phyloP scores from a whole-genome alignment of 2,329 filamentous ascomycete species.

The Aspergillus arachidicola region DNA sequence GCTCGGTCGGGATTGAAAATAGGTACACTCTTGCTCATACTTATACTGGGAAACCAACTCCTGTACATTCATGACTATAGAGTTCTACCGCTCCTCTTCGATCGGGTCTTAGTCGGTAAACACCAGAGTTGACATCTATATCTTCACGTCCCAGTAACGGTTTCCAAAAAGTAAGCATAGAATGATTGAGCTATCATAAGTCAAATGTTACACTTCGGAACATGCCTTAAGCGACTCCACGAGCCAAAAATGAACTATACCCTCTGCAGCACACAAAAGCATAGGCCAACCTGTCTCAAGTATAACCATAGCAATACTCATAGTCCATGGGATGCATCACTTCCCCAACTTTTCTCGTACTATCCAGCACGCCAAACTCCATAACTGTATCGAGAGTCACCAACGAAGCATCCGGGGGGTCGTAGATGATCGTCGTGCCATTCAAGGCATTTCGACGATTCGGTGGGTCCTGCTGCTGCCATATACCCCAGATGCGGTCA shows the following conservation, averaged over 20 bases:
- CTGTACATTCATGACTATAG: neutral
- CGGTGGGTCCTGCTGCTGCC: conserved; percentile 24
- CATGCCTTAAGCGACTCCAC: too few relatives aligned
- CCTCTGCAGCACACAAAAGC: too few relatives aligned
- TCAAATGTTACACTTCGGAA: too few relatives aligned
- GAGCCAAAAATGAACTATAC: too few relatives aligned
- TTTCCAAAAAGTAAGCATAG: neutral
- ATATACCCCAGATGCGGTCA: conserved; percentile 33
- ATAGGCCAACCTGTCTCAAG: neutral
- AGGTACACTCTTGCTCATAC: too few relatives aligned
- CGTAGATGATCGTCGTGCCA: conserved; percentile 20
- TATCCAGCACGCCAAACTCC: conserved; percentile 15
- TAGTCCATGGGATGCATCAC: conserved; percentile 26
- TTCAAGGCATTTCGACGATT: conserved; percentile 11
- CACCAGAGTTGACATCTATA: neutral
- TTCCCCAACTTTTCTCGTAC: conserved; percentile 20
- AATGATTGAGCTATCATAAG: too few relatives aligned
- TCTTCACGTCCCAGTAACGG: neutral
- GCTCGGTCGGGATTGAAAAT: neutral
- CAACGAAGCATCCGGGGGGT: conserved; percentile 6
- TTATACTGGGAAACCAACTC: neutral
- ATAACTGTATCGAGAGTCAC: conserved; percentile 22
- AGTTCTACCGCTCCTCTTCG: neutral
- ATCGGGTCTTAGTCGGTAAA: neutral
- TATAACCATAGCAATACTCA: conserved; percentile 30